Conservation (phyloP, 1,284 basidiomycete species). For the Mycosarcoma maydis region DNA sequence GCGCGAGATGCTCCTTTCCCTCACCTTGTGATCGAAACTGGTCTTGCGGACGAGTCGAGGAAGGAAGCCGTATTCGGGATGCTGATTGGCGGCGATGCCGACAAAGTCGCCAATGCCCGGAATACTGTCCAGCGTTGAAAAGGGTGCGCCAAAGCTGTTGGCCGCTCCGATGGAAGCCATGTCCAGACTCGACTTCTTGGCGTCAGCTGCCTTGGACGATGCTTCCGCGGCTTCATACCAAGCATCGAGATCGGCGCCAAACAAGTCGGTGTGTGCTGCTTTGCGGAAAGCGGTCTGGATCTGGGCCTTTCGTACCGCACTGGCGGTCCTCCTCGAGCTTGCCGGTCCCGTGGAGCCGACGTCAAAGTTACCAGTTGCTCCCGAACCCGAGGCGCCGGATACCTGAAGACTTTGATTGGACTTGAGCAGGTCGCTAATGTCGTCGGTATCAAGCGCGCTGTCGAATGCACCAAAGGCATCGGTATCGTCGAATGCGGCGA, state of each 20-base stretch:
- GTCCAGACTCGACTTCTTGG: constrained; percentile 47
- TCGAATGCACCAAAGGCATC: constrained; percentile 37
- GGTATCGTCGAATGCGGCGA: constrained; percentile 41
- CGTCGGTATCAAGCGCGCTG: constrained; percentile 42
- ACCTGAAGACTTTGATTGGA: constrained; percentile 11
- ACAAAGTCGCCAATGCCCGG: constrained; percentile 64
- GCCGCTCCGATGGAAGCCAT: constrained; percentile 61
- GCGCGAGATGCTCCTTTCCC: constrained; percentile 60
- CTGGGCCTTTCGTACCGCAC: constrained; percentile 40
- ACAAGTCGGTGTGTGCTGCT: constrained; percentile 59
- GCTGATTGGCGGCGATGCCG: constrained; percentile 62
- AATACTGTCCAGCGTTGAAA: constrained; percentile 61
- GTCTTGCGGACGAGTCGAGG: constrained; percentile 65
- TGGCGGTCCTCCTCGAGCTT: constrained; percentile 22
- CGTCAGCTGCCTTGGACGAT: constrained; percentile 14
- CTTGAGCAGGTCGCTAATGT: constrained; percentile 34
- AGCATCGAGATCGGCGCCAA: constrained; percentile 45
- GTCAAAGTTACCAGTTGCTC: constrained; percentile 10
- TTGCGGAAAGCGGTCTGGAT: constrained; percentile 57
- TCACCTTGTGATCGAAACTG: constrained; percentile 66
- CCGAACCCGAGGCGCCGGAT: constrained; percentile 6
- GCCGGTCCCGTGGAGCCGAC: constrained; percentile 15
- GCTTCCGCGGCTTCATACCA: constrained; percentile 32
- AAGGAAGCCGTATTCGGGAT: constrained; percentile 66
- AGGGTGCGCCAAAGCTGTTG: constrained; percentile 51